Evolutionary conservation across 257 asterid genomes (phyloP).

Genomic region (Striga asiatica): DNA sequence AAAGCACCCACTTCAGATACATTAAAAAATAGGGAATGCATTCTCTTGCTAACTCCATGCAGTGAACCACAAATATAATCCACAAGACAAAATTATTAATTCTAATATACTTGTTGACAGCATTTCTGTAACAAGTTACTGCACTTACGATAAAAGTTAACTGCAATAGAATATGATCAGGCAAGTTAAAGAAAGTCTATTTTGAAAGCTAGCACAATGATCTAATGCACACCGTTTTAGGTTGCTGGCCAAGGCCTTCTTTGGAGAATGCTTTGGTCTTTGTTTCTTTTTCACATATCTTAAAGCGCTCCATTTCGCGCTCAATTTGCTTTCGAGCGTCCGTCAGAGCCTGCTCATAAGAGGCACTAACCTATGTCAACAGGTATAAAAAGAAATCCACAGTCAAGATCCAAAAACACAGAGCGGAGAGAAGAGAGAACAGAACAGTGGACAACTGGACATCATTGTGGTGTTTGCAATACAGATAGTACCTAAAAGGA

Average conservation of each 20-base stretch:
- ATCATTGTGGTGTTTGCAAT: too few relatives aligned
- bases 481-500: too few relatives aligned
- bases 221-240: slow-evolving; percentile 68
- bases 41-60: neutral
- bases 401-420: slow-evolving; percentile 42
- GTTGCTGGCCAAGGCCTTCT: slow-evolving; percentile 99
- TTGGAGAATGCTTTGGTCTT: slow-evolving; percentile 98
- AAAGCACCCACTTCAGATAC: slow-evolving; percentile 9
- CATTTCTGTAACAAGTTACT: neutral
- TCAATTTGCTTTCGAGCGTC: slow-evolving; percentile 97
- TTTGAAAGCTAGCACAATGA: slow-evolving; percentile 4
- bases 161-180: neutral
- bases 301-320: slow-evolving; percentile 97
- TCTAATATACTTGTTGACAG: slow-evolving; percentile 3
- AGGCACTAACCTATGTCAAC: slow-evolving; percentile 98
- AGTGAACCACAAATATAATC: neutral
- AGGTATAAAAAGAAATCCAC: slow-evolving; percentile 42
- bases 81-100: slow-evolving; percentile 7
- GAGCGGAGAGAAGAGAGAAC: too few relatives aligned
- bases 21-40: neutral
- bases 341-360: slow-evolving; percentile 99
- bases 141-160: neutral
- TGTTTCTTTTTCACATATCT: slow-evolving; percentile 96
- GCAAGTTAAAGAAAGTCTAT: too few relatives aligned
- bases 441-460: too few relatives aligned